These are phyloP conservation scores for Micromonas commoda DNA, from an alignment of 139 green algal genomes.

Conservation along the genomic window DNA sequence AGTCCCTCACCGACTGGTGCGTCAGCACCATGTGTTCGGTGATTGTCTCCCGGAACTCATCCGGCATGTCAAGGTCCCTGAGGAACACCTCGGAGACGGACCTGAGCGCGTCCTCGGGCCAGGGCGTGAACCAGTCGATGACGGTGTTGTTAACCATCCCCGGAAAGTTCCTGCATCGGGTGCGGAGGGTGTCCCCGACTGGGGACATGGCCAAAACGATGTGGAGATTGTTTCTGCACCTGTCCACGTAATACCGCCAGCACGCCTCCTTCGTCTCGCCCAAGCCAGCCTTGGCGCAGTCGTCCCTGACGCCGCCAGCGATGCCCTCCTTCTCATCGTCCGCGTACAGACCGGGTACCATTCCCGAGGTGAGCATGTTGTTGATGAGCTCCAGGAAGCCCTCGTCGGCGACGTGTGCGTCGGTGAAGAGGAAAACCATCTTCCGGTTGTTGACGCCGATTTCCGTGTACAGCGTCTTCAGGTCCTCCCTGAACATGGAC, in stretches of 20 bases:
- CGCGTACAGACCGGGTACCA: constrained; percentile 78
- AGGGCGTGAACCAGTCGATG: constrained; percentile 87
- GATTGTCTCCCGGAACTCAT: constrained; percentile 45
- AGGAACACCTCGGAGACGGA: constrained; percentile 72
- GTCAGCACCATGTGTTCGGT: constrained; percentile 80
- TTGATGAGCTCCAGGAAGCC: constrained; percentile 83
- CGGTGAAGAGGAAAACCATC: constrained; percentile 77
- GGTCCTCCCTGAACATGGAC: constrained; percentile 64
- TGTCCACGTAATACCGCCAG: constrained; percentile 64
- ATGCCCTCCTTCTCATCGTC: constrained; percentile 69
- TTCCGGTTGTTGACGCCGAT: constrained; percentile 66
- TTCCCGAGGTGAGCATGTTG: constrained; percentile 79
- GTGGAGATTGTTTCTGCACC: constrained; percentile 74
- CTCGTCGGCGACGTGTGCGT: constrained; percentile 74
- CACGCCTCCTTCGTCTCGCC: constrained; percentile 59
- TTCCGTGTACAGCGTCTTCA: constrained; percentile 72
- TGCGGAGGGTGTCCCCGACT: constrained; percentile 63
- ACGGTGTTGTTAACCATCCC: constrained; percentile 82
- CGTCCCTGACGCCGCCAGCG: constrained; percentile 41
- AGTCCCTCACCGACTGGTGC: constrained; percentile 67
- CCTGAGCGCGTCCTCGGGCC: constrained; percentile 71
- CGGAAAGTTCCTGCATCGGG: constrained; percentile 76
- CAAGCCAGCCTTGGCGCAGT: constrained; percentile 49
- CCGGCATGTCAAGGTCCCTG: constrained; percentile 52
- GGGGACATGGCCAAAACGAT: constrained; percentile 75